These are phyloP conservation scores for Nakazawaea pomicola DNA, from an alignment of 805 yeast species.

Conservation along the genomic window DNA sequence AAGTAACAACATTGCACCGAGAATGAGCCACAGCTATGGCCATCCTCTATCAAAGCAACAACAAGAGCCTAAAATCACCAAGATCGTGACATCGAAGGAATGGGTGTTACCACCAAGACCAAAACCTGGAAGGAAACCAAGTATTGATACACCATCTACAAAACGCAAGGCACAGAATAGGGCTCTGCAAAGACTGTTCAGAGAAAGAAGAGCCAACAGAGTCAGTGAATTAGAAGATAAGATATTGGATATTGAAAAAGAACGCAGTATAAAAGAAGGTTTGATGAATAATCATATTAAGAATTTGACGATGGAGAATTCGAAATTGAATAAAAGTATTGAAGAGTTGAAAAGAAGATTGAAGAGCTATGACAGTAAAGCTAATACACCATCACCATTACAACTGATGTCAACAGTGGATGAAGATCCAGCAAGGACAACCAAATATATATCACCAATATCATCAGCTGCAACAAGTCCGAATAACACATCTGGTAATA, in stretches of 20 bases:
- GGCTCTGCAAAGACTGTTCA: slow-evolving; percentile 90
- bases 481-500: background rate
- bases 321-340: slow-evolving; percentile 32
- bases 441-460: slow-evolving; percentile 8
- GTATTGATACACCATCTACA: slow-evolving; percentile 71
- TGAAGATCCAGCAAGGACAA: background rate
- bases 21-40: no score
- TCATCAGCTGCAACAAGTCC: slow-evolving; percentile 12
- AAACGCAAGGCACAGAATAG: slow-evolving; percentile 88
- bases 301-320: slow-evolving; percentile 41
- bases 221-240: slow-evolving; percentile 74
- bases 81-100: slow-evolving; percentile 52
- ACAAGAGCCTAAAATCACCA: slow-evolving; percentile 26
- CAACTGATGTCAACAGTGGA: background rate
- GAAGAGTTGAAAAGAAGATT: slow-evolving; percentile 33
- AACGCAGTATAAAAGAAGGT: slow-evolving; percentile 55
- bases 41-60: background rate
- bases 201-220: slow-evolving; percentile 81
- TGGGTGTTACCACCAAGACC: slow-evolving; percentile 63
- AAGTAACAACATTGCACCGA: slow-evolving; percentile 7
- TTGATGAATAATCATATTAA: slow-evolving; percentile 47
- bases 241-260: slow-evolving; percentile 62
- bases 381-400: slow-evolving; percentile 11
- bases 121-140: slow-evolving; percentile 46
- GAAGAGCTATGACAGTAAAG: slow-evolving; percentile 15